Conservation (phyloP, 176 grass and related monocot genomes). For the Aegilops tauschii region DNA sequence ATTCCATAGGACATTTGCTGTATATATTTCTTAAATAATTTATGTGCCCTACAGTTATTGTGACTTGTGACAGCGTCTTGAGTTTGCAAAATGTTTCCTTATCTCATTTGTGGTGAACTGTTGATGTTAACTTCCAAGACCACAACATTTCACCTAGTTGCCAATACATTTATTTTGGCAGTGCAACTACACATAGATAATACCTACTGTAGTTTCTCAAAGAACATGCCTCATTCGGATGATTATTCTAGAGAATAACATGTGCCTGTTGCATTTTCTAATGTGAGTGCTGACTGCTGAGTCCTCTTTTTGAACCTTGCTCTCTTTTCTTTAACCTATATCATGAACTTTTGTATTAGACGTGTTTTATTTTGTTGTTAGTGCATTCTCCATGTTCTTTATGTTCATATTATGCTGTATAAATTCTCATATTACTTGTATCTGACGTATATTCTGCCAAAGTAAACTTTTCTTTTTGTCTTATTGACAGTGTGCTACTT, state of each 20-base stretch:
- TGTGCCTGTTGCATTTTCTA: constrained; percentile 18
- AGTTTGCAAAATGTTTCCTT: neutral
- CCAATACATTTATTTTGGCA: neutral
- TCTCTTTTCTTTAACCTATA: neutral
- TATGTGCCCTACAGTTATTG: neutral
- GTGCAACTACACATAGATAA: neutral
- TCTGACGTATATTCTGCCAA: constrained; percentile 2
- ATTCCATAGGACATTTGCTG: neutral
- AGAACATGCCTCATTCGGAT: neutral
- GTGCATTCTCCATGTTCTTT: constrained; percentile 12
- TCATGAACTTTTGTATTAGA: neutral
- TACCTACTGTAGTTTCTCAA: neutral
- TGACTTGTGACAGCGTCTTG: neutral
- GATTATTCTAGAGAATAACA: neutral
- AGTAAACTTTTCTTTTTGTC: constrained; percentile 18
- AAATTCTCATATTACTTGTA: neutral
- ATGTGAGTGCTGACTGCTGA: neutral
- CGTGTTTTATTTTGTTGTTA: neutral
- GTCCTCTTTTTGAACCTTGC: neutral
- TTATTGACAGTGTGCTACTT: constrained; percentile 75
- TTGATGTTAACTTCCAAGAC: neutral
- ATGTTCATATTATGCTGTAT: neutral
- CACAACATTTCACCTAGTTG: neutral
- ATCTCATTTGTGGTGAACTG: neutral
- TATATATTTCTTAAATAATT: neutral